Evolutionary conservation across 2,329 filamentous ascomycete genomes (phyloP), one percentile per base, ranked within the genome.

Genomic region (Metarhizium humberi): DNA sequence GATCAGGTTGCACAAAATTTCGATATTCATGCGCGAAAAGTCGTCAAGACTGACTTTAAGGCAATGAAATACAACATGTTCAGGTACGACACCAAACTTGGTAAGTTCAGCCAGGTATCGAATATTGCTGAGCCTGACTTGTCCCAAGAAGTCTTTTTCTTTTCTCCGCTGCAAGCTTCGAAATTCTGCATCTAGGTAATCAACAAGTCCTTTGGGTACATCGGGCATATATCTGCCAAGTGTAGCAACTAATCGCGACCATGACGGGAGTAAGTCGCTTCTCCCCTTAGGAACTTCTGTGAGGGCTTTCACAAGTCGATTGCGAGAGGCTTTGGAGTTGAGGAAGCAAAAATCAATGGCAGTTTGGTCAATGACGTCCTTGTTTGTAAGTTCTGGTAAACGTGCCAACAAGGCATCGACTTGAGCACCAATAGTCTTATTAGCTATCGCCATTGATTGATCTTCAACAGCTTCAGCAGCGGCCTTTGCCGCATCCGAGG

Each of bases 11-110:
- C 92, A 95, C 60, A 99, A 92, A 63, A 99, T 96, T 70, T 99
- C 95, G 60, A 99, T 96, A 66, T 99, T 99, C 88, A 96, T 96
- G 58, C 92, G 84, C 2, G 94, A 96, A 67, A 99, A 99, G 66
- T 99, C 94, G 64, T 99, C 94, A 32, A 99, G 75, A 62, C 92
- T 95, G 69, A 99, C 92, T 71, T 96, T 99, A 63, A 99, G 83
- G 67, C 94, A 99, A 67, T 99, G 94, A 67, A 99, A 99, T 54
- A 99, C 95, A 60, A 99, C 92, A 71, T 99, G 94, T 70, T 99
- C 94, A 0, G 95, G 94, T 8, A 99, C 94, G 36, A 96, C 90
- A 36, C 94, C 92, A 66, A 99, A 99, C 67, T 99, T 99, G 57
- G 94, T 99, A 66, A 99, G 75, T 71, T 99, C 94, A 7, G 94